phyloP scores from a whole-genome alignment of 225 moss, liverwort and hornwort genomes.

The Straminergon stramineum region DNA sequence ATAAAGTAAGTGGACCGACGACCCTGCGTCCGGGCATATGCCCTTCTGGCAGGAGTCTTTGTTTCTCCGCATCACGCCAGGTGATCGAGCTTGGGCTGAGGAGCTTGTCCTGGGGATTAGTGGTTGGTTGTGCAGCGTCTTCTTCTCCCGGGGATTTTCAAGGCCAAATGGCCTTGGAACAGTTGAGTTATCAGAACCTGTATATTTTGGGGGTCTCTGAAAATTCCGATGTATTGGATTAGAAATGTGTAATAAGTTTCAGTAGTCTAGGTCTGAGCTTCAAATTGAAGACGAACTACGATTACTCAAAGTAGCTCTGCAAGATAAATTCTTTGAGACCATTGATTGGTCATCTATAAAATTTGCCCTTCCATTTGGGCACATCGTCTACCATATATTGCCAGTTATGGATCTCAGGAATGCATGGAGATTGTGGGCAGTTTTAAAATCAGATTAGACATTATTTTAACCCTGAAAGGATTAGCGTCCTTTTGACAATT shows the following conservation, averaged over 20 bases:
- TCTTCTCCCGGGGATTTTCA: not conserved
- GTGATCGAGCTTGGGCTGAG: not conserved
- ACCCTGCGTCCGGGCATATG: not conserved
- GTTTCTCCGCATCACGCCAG: not conserved
- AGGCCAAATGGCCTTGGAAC: not conserved
- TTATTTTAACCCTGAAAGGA: not conserved
- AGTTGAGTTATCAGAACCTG: not conserved
- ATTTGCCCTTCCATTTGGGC: slow-evolving; percentile 9
- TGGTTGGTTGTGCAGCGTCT: not conserved
- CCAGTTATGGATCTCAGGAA: not conserved
- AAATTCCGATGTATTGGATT: not conserved
- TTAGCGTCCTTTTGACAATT: not conserved
- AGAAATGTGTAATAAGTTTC: not conserved
- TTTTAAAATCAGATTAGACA: not conserved
- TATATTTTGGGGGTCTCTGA: not conserved
- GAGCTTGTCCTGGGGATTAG: not conserved
- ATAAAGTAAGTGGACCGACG: not conserved
- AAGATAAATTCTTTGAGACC: slow-evolving; percentile 17
- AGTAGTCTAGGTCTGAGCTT: not conserved
- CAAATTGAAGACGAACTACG: not conserved
- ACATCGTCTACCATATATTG: not conserved
- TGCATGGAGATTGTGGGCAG: not conserved
- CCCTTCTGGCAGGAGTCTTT: not conserved
- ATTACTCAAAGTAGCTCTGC: not conserved
- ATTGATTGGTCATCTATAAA: not conserved